Base-by-base conservation (phyloP, 257 asterid genomes). In the Avicennia marina region DNA sequence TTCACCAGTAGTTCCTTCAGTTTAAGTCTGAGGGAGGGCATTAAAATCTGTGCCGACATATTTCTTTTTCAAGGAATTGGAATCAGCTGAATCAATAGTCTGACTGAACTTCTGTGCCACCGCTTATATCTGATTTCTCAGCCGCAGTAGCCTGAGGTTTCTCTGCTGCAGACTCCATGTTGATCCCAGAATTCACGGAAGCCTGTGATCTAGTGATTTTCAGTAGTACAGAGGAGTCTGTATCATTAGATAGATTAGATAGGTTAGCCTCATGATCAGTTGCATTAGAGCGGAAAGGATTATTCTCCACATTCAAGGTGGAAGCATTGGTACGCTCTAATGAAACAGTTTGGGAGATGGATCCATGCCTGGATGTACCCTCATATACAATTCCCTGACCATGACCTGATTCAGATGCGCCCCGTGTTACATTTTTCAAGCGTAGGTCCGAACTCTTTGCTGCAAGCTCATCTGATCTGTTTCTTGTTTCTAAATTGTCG, bases 41-140 rank as follows among this genome's bases (percentile, higher is more conserved):
- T 72, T 82, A 22, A 72, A 64, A 67, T 74, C 78, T 0, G 49
- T 70, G 8, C 62, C 63, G 34, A 76, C 67, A 7, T 63, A 61
- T 58, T 72, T 77, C 82, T 63, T 76, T 29, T 68, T 71, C 78
- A 72, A 58, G 52, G 75, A 49, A 20, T 45, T 60, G 22, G 80
- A 76, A 72, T 79, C 82, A 6, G 82, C 72, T 12, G 60, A 49
- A 61, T 74, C 82, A 21, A 74, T 65, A 13, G 13, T 79, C 86
- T 6, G 43, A 57, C 44, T 46, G 69, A 72, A 62, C 60, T 60
- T 71, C 64, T 7, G 64, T 40, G 34, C 57, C 72, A 29, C 62
- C 78, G 51, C 29, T 39, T 13, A 18, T 43, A 38, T 61, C 73
- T 6, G 67, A 41, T 50, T 58, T 55, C 56, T 63, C 63, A 15